Conservation (phyloP, 139 green algal species). For the Parachlorella kessleri region DNA sequence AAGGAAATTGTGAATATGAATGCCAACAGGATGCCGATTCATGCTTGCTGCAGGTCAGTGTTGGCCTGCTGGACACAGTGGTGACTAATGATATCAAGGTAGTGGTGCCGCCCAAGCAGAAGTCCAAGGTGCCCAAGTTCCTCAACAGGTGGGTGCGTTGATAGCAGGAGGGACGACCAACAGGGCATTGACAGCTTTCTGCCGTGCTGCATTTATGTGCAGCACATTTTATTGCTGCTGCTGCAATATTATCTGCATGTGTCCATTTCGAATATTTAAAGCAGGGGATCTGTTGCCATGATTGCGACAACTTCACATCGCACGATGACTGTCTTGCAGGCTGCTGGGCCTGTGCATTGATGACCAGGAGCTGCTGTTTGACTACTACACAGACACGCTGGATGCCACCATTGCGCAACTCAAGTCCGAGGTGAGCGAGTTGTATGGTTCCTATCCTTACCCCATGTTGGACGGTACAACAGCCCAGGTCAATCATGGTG, state of each 20-base stretch:
- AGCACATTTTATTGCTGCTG: too few species aligned
- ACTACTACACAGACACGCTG: slow-evolving; percentile 46
- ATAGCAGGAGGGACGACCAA: too few species aligned
- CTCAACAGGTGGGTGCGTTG: neutral
- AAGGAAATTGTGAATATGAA: too few species aligned
- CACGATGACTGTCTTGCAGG: too few species aligned
- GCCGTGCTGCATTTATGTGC: too few species aligned
- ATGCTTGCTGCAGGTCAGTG: neutral
- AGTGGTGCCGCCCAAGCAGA: neutral
- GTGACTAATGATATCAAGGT: neutral
- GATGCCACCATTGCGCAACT: slow-evolving; percentile 50
- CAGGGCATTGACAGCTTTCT: too few species aligned
- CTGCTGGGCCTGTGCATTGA: slow-evolving; percentile 70
- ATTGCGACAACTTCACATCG: too few species aligned
- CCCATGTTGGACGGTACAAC: neutral
- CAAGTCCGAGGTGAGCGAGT: slow-evolving; percentile 34
- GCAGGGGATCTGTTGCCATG: too few species aligned
- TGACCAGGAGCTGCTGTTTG: slow-evolving; percentile 70
- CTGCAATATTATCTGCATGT: too few species aligned
- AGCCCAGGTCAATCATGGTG: neutral
- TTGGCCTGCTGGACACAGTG: slow-evolving; percentile 27
- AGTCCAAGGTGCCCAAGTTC: neutral
- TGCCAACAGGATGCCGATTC: too few species aligned
- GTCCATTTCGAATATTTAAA: too few species aligned
- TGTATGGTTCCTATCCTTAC: neutral